A percentile compares a stretch with the other conserved stretches of the same genome.
phyloP scores from a whole-genome alignment of 106 monocot species.

The Alisma plantagoaquatica region DNA sequence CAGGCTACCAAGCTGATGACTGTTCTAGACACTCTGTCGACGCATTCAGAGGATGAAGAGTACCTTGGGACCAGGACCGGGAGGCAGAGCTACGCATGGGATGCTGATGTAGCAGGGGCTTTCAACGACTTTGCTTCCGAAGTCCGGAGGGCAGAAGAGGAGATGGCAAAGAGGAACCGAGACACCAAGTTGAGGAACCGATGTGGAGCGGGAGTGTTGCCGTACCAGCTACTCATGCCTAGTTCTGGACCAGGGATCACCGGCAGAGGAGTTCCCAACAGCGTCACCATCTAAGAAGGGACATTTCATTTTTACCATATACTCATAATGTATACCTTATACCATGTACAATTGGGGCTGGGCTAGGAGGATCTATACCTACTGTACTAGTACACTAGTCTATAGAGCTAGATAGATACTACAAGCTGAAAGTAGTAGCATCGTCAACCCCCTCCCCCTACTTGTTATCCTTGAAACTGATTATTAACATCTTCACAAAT shows the following conservation, averaged over 20 bases:
- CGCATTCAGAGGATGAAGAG: slow-evolving; percentile 96
- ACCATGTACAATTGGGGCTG: no score
- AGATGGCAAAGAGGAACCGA: slow-evolving; percentile 47
- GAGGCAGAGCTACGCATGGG: slow-evolving; percentile 19
- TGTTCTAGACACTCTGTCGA: slow-evolving; percentile 84
- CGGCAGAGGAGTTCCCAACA: slow-evolving; percentile 82
- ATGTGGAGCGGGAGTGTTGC: slow-evolving; percentile 74
- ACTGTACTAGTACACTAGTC: no score
- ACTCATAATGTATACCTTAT: no score
- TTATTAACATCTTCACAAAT: no score
- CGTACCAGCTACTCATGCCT: slow-evolving; percentile 68
- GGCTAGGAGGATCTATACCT: no score
- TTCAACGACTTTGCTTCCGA: slow-evolving; percentile 40
- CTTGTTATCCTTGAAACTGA: no score
- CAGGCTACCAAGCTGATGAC: slow-evolving; percentile 93
- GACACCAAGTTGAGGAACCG: slow-evolving; percentile 47
- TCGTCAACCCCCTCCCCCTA: no score
- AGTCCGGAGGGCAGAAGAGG: slow-evolving; percentile 46
- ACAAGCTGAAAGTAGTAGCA: no score
- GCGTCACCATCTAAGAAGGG: slow-evolving; percentile 49
- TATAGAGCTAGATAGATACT: no score
- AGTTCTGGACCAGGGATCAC: slow-evolving; percentile 72
- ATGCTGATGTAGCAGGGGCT: slow-evolving; percentile 28
- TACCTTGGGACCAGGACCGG: slow-evolving; percentile 55
- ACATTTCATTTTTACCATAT: no score